Percentiles rank a stretch among this genome's conserved stretches.
Conservation (phyloP, 345 rosid genomes). For the Arabidopsis thaliana region TAIR10.1 NC_003074.8:19070001-19070500, state of each 20-base stretch:
- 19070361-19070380: conserved; percentile 66
- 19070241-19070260: conserved; percentile 92
- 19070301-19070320: conserved; percentile 99
- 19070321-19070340: conserved; percentile 91
- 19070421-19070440: conserved; percentile 51
- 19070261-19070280: conserved; percentile 80
- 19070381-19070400: conserved; percentile 29
- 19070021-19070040: conserved; percentile 58
- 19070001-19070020: conserved; percentile 50
- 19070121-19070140: conserved; percentile 75
- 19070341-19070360: conserved; percentile 86
- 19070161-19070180: conserved; percentile 82
- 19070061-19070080: conserved; percentile 78
- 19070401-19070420: conserved; percentile 53
- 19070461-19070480: conserved; percentile 83
- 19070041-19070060: conserved; percentile 99
- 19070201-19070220: conserved; percentile 72
- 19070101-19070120: conserved; percentile 55
- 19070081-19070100: conserved; percentile 90
- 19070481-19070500: conserved; percentile 78
- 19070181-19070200: conserved; percentile 96
- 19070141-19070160: conserved; percentile 97
- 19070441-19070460: conserved; percentile 80
- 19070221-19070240: conserved; percentile 96
- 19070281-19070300: conserved; percentile 91